Conservation (phyloP, 371 early-diverging fungal species). For the Mortierella sp. region DNA sequence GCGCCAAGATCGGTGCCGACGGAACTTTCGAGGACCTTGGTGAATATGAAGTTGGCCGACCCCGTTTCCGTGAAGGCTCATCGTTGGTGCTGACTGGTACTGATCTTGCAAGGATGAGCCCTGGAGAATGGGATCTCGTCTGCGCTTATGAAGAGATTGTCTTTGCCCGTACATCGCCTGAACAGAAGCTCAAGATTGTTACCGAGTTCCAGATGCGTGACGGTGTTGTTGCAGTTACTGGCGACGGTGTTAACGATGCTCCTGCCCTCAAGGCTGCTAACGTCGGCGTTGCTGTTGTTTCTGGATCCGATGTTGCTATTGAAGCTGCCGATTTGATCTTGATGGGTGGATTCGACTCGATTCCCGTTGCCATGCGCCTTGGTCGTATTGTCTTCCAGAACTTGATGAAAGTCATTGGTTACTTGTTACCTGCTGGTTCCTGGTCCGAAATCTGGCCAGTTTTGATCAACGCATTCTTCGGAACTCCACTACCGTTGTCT, state of each 20-base stretch:
- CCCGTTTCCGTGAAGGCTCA: constrained; percentile 49
- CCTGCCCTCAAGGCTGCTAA: constrained; percentile 86
- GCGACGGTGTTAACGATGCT: constrained; percentile 96
- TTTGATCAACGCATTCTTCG: constrained; percentile 76
- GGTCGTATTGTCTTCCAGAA: constrained; percentile 90
- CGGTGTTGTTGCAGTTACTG: constrained; percentile 83
- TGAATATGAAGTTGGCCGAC: constrained; percentile 39
- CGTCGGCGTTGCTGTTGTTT: constrained; percentile 85
- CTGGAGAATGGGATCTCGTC: constrained; percentile 70
- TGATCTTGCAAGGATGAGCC: constrained; percentile 65
- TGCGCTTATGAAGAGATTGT: constrained; percentile 79
- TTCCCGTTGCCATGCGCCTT: constrained; percentile 79
- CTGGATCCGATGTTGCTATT: constrained; percentile 83
- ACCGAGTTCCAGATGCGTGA: constrained; percentile 77
- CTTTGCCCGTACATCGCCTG: constrained; percentile 90
- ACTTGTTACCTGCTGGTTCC: constrained; percentile 80
- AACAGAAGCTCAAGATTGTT: constrained; percentile 86
- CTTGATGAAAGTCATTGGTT: constrained; percentile 83
- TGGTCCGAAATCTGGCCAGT: constrained; percentile 81
- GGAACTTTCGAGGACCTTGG: constrained; percentile 16
- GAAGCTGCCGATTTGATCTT: constrained; percentile 83
- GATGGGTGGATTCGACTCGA: constrained; percentile 80
- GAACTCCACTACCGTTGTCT: constrained; percentile 73
- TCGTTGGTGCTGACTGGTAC: constrained; percentile 69
- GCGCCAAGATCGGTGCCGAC: not conserved